Evolutionary conservation across 345 rosid genomes (phyloP).

Genomic region (Dovyalis caffra): DNA sequence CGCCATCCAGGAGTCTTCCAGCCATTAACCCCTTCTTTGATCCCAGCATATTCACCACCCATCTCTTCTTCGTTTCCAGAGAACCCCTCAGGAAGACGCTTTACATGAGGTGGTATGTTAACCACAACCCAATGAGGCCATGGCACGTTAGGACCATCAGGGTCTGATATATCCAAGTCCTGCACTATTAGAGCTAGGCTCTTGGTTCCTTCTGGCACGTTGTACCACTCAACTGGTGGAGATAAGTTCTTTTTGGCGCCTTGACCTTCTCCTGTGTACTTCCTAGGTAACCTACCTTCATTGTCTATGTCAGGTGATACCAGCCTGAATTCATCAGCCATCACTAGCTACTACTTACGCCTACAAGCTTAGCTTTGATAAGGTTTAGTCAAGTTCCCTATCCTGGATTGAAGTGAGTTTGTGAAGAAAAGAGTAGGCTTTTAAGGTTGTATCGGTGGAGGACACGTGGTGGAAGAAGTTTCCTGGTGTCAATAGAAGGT

Average conservation of each 20-base stretch:
- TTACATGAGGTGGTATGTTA: constrained; percentile 58
- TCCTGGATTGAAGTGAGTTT: neutral
- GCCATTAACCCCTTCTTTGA: constrained; percentile 73
- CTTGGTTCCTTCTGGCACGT: constrained; percentile 64
- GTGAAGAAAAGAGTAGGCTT: too few relatives aligned
- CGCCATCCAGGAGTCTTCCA: constrained; percentile 79
- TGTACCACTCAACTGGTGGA: constrained; percentile 73
- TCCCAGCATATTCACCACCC: constrained; percentile 36
- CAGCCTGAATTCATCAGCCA: constrained; percentile 57
- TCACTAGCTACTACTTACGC: neutral
- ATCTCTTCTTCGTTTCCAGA: constrained; percentile 54
- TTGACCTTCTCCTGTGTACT: constrained; percentile 69
- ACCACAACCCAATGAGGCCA: constrained; percentile 80
- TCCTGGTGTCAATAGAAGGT: neutral
- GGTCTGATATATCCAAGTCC: constrained; percentile 81
- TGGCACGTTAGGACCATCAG: constrained; percentile 53
- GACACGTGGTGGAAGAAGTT: neutral
- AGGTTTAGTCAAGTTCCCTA: neutral
- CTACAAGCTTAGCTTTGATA: neutral
- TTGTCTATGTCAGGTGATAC: constrained; percentile 52
- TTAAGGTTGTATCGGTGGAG: neutral
- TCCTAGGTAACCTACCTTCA: constrained; percentile 65
- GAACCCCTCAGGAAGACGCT: constrained; percentile 72
- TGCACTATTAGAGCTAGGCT: constrained; percentile 72
- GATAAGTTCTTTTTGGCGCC: constrained; percentile 57